Evolutionary conservation across 139 green algal species (phyloP), one percentile per base, ranked within the genome.

Genomic region (Penium margaritaceum): DNA sequence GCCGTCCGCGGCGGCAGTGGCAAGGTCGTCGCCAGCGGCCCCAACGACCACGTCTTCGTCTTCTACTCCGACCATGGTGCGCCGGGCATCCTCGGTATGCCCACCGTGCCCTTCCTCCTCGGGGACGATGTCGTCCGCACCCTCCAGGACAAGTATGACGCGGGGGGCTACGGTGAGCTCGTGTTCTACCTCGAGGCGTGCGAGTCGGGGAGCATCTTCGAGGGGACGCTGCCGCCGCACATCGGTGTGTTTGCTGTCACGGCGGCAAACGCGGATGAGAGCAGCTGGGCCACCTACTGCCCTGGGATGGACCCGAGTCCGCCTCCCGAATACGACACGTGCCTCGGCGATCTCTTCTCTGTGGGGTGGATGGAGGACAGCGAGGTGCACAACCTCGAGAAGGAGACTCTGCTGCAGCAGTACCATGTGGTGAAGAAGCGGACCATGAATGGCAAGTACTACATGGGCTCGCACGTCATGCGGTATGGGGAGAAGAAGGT

Each of bases 341-440:
- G 93, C 82, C 86, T 98, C 46, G 93, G 94, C 5, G 93, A 98
- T 79, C 86, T 98, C 9, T 98, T 91, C 85, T 88, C 69, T 24
- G 89, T 97, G 34, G 80, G 89, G 3, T 98, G 89, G 90, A 90
- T 98, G 85, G 93, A 97, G 81, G 87, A 98, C 75, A 83, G 75
- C 15, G 91, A 97, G 27, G 30, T 58, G 0, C 66, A 70, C 17
- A 85, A 96, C 78, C 76, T 92, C 21, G 75, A 66, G 0, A 36
- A 75, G 3, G 91, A 97, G 82, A 95, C 89, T 5, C 80, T 97
- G 44, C 67, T 88, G 82, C 83, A 93, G 78, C 89, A 96, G 85
- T 95, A 89, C 70, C 51, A 88, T 72, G 63, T 85, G 74, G 74
- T 95, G 21, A 79, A 76, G 21, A 17, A 72, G 35, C 83, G 92